Evolutionary conservation across 352 stramenopile species (phyloP), one percentile per base, ranked within the genome.

Genomic region (Pythium aquatile): DNA sequence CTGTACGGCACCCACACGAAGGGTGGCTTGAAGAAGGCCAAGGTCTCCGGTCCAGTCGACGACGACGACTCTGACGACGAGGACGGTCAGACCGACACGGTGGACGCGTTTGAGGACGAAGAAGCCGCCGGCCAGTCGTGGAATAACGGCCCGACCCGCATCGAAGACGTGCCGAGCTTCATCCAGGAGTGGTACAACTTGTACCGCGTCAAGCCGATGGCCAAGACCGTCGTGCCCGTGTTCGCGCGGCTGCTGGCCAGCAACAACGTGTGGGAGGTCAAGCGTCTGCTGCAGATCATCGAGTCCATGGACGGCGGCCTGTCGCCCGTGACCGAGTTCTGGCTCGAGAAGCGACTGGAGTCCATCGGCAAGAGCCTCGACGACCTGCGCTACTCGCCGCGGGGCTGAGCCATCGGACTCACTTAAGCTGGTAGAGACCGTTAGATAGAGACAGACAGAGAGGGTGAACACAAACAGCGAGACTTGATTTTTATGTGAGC

Each of bases 181-280:
- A 65, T 95, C n/a, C 83, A 93, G 62, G 84, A 93, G 68, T 93
- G 84, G 86, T 86, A 93, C 77, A 95, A 93, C 62, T 64, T 92
- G 40, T 85, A 90, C 56, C 69, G 81, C 54, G 78, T 93, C 48
- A 73, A 78, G 30, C 84, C 86, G 0, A 61, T 77, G 8, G 79
- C 77, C 26, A 93, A 93, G 77, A 95, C 86, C 7, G 70, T 91
- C 57, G 81, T 93, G 44, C 84, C 83, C 4, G 63, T 95, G 40
- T 63, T 92, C 30, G 81, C 83, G 62, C 75, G 75, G 4, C 69
- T 93, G 58, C 49, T 93, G 32, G 65, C 76, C 24, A 59, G 63
- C 2, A 75, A 74, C 44, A 81, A 92, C 63, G 58, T 81, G 17
- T 65, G 77, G 2, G 86, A 95, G 55, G 70, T 91, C 64, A 74